A percentile compares a stretch with the other conserved stretches of the same genome.
Conservation (phyloP, 129 eudicot genomes). For the Kitagawia praeruptora region DNA sequence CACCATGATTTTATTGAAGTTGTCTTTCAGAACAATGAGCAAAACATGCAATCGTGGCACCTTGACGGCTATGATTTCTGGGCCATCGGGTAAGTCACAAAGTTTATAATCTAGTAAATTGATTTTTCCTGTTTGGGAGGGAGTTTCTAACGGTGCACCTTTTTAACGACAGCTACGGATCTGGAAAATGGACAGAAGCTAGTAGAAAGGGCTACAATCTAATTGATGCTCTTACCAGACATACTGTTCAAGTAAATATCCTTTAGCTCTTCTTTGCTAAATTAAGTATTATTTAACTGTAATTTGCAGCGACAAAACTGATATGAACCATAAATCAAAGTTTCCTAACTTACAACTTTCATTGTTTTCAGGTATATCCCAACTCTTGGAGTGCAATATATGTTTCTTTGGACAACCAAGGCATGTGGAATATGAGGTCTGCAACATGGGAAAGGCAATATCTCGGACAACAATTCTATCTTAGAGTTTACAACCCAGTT, state of each 20-base stretch:
- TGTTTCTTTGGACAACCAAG: conserved; percentile 92
- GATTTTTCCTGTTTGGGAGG: too few relatives aligned
- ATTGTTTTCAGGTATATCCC: conserved; percentile 61
- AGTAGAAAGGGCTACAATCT: conserved; percentile 69
- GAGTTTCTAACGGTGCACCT: conserved; percentile 7
- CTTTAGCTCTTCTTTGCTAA: not conserved
- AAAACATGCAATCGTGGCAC: conserved; percentile 78
- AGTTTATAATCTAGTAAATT: not conserved
- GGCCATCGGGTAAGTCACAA: conserved; percentile 72
- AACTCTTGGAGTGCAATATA: conserved; percentile 76
- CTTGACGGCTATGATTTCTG: conserved; percentile 97
- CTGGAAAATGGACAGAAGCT: conserved; percentile 66
- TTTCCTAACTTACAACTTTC: not conserved
- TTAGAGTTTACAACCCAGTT: conserved; percentile 59
- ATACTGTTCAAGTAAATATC: conserved; percentile 60
- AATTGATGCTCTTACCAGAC: conserved; percentile 81
- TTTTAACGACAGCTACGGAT: conserved; percentile 49
- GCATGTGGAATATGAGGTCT: conserved; percentile 96
- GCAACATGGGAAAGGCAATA: conserved; percentile 87
- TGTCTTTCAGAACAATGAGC: conserved; percentile 77
- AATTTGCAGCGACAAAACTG: not conserved
- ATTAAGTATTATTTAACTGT: not conserved
- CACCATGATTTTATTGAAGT: conserved; percentile 79
- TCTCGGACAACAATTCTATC: conserved; percentile 87
- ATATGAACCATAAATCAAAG: not conserved